Evolutionary conservation across 2,329 filamentous ascomycete genomes (phyloP).

Genomic region (Calonectria pseudoturangicola): DNA sequence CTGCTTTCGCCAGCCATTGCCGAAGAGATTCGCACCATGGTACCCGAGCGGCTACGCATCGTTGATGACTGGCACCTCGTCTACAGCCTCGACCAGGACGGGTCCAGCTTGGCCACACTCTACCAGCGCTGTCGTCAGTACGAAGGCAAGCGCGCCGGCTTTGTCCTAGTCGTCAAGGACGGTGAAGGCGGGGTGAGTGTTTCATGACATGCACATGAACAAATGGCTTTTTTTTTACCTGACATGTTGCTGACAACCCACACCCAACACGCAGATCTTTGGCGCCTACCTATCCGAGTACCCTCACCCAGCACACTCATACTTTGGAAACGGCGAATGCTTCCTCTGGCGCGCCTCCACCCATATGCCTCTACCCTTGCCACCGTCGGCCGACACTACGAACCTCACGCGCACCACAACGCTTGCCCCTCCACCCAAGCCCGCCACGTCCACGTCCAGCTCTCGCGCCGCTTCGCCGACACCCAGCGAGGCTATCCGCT

Average conservation of each 20-base stretch:
- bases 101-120: constrained; percentile 88
- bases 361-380: constrained; percentile 71
- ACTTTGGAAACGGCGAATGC: constrained; percentile 97
- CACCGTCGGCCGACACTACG: constrained; percentile 71
- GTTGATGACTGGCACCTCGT: constrained; percentile 89
- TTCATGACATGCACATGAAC: constrained; percentile 34
- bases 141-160: constrained; percentile 84
- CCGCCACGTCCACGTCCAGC: constrained; percentile 51
- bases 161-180: constrained; percentile 91
- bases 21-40: constrained; percentile 92
- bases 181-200: constrained; percentile 80
- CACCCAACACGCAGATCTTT: constrained; percentile 76
- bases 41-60: constrained; percentile 91
- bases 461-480: constrained; percentile 60
- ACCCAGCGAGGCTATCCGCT: constrained; percentile 86
- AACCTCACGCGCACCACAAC: constrained; percentile 66
- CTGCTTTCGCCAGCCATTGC: constrained; percentile 85
- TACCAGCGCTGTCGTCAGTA: constrained; percentile 86
- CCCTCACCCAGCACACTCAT: constrained; percentile 86
- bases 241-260: constrained; percentile 38
- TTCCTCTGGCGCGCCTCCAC: constrained; percentile 81
- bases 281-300: constrained; percentile 95
- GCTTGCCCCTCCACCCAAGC: constrained; percentile 56
- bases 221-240: constrained; percentile 30
- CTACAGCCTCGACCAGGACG: constrained; percentile 94